phyloP scores from a whole-genome alignment of 805 yeast species.

The Candida hispaniensis region DNA sequence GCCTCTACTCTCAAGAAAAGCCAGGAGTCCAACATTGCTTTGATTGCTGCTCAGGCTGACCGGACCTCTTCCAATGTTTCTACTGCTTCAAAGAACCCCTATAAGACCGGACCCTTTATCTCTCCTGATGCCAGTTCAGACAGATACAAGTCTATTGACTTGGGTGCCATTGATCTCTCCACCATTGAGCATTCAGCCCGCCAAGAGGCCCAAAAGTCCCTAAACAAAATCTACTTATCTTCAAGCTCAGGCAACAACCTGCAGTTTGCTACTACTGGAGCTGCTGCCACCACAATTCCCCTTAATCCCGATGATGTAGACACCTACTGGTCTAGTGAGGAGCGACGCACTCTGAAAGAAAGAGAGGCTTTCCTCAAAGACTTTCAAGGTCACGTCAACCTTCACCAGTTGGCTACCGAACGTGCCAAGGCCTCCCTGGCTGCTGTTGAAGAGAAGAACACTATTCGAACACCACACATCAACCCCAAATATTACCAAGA shows the following conservation, averaged over 20 bases:
- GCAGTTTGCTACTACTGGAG: slow-evolving; percentile 21
- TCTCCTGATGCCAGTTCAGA: slow-evolving; percentile 11
- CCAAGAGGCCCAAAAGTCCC: slow-evolving; percentile 25
- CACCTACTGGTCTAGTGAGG: slow-evolving; percentile 14
- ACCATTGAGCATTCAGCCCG: slow-evolving; percentile 28
- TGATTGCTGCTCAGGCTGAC: slow-evolving; percentile 15
- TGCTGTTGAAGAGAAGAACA: slow-evolving; percentile 34
- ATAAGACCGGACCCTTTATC: slow-evolving; percentile 14
- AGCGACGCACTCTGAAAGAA: slow-evolving; percentile 21
- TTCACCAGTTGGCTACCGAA: slow-evolving; percentile 42
- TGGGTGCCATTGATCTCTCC: slow-evolving; percentile 16
- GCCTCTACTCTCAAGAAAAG: slow-evolving; percentile 21
- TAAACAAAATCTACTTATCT: slow-evolving; percentile 22
- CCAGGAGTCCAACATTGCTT: slow-evolving; percentile 14
- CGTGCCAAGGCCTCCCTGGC: slow-evolving; percentile 37
- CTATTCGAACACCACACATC: slow-evolving; percentile 32
- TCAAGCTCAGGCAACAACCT: slow-evolving; percentile 17
- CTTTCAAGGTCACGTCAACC: slow-evolving; percentile 27
- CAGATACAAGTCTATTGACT: slow-evolving; percentile 14
- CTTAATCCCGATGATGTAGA: slow-evolving; percentile 11
- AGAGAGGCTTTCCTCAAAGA: slow-evolving; percentile 19
- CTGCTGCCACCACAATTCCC: slow-evolving; percentile 18
- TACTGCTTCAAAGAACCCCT: slow-evolving; percentile 13
- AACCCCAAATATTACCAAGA: slow-evolving; percentile 53
- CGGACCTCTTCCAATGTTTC: slow-evolving; percentile 7